Base-by-base conservation (phyloP, 1,284 basidiomycete genomes). In the Peniophora sp. region DNA sequence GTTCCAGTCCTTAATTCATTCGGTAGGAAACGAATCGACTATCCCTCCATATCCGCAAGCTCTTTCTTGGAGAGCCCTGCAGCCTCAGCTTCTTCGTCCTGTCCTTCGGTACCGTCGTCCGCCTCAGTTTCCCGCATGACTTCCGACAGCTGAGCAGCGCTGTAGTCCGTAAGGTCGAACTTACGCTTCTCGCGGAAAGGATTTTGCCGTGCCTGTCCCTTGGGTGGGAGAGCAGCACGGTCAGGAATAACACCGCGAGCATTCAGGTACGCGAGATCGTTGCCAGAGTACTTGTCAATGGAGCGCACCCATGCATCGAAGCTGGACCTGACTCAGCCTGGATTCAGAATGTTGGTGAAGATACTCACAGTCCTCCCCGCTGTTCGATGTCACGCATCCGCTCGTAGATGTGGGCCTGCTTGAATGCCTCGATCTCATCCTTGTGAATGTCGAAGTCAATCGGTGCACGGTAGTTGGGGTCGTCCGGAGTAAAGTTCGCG, bases 301-400 rank as follows among this genome's bases (percentile, higher is more conserved):
- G 74, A 72, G 34, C 79, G 78, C 46, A 89, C 70, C 88, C 88
- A 91, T 12, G 78, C 75, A 59, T 89, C 83, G 61, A 89, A 91
- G 55, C 87, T 90, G 50, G 45, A 23, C 12, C 36, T 52, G 34
- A 45, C 19, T 17, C 10, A 49, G 48, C 27, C 50, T 46, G 25
- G 41, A 22, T 25, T n/a, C 36, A 22, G 50, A 48, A 23, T 17
- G 10, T 39, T 36, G 43, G 23, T 54, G n/a, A 55, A 41, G 11
- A 46, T n/a, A 77, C 90, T 59, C 61, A 94, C 90, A 92, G 72
- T 53, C 84, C 85, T 56, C 81, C 75, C 35, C 78, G 78, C 53
- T 91, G 83, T 69, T 99, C 96, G 34, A 90, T 85, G 54, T 77
- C 70, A 48, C 92, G 78, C 83, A 97, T 88, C 53, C 81, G 79